Percentiles rank a stretch among this genome's conserved stretches.
Conservation (phyloP, 129 eudicot species). For the Heracleum sosnowskyi region DNA sequence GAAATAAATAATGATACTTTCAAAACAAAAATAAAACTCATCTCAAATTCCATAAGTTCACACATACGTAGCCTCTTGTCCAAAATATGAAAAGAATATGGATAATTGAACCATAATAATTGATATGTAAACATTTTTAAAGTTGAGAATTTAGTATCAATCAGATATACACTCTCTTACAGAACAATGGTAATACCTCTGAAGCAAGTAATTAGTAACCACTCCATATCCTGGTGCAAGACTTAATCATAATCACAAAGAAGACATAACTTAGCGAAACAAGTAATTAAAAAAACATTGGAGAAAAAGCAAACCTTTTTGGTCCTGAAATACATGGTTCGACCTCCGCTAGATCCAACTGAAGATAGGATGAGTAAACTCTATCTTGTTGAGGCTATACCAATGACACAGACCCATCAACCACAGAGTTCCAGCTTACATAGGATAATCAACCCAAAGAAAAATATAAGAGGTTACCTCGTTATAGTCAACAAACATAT, state of each 20-base stretch:
- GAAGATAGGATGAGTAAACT: conserved; percentile 71
- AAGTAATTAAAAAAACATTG: background rate
- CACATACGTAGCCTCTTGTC: background rate
- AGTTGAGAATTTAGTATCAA: no score
- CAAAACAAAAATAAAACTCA: background rate
- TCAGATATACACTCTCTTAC: no score
- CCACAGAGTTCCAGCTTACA: no score
- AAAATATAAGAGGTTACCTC: no score
- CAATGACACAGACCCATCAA: conserved; percentile 6
- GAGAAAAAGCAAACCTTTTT: conserved; percentile 45
- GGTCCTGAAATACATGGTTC: conserved; percentile 97
- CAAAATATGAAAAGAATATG: background rate
- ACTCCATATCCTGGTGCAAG: no score
- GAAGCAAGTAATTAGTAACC: no score
- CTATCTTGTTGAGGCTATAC: conserved; percentile 81
- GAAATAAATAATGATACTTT: background rate
- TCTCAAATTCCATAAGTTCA: background rate
- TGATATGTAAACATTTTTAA: background rate
- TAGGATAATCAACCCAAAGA: no score
- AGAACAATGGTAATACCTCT: no score
- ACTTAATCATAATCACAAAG: background rate
- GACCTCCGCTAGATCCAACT: conserved; percentile 69
- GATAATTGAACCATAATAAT: background rate
- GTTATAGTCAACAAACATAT: no score
- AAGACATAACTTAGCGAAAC: background rate